Percentiles rank a stretch among this genome's conserved stretches.
Conservation (phyloP, 352 stramenopile genomes). For the Phytophthora pistaciae region DNA sequence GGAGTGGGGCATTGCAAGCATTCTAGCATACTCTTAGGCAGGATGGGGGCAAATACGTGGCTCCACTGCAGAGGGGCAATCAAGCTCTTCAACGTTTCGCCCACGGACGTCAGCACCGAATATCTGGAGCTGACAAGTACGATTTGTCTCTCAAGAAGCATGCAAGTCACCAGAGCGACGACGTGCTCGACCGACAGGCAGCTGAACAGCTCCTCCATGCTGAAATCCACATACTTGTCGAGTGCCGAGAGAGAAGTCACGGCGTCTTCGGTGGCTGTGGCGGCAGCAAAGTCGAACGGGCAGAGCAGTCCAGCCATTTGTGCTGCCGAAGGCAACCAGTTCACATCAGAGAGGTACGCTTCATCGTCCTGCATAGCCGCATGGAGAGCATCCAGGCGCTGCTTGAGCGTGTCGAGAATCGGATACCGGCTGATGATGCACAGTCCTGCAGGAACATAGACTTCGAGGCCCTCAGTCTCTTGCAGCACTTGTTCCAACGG, state of each 20-base stretch:
- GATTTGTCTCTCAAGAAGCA: conserved; percentile 83
- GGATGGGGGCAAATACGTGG: conserved; percentile 86
- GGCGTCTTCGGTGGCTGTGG: conserved; percentile 32
- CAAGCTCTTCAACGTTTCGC: conserved; percentile 82
- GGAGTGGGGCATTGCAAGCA: conserved; percentile 87
- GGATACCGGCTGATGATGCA: conserved; percentile 86
- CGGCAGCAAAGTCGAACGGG: conserved; percentile 68
- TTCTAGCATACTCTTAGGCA: conserved; percentile 85
- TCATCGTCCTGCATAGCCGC: conserved; percentile 65
- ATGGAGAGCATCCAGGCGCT: conserved; percentile 73
- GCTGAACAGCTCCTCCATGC: conserved; percentile 85
- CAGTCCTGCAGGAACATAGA: conserved; percentile 80
- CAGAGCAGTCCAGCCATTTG: conserved; percentile 74
- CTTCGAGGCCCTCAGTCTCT: conserved; percentile 83
- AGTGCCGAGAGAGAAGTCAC: conserved; percentile 56
- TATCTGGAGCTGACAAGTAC: conserved; percentile 83
- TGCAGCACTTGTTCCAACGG: conserved; percentile 83
- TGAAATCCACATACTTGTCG: conserved; percentile 78
- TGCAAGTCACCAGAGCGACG: conserved; percentile 70
- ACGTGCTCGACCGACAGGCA: conserved; percentile 82
- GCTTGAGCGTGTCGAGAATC: conserved; percentile 83
- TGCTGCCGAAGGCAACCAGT: conserved; percentile 62
- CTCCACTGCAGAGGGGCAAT: conserved; percentile 86
- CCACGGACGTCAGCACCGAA: conserved; percentile 82
- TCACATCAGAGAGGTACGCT: conserved; percentile 55